phyloP scores from a whole-genome alignment of 306 rosid species.

The Elaeagnus macrophylla region DNA sequence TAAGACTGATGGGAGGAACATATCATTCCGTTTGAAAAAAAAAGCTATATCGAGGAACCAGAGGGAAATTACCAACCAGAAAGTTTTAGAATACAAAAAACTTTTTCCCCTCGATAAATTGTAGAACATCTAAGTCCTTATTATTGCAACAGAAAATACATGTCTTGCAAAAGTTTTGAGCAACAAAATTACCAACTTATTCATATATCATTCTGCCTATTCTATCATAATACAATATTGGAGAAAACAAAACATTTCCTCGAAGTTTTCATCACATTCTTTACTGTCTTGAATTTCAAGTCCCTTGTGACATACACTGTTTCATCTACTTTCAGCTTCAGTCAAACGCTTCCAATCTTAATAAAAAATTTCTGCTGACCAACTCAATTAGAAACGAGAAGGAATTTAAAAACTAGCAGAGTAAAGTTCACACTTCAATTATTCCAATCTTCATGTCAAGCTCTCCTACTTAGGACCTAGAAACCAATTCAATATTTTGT shows the following conservation, averaged over 20 bases:
- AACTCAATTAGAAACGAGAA: background rate
- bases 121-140: too few relatives aligned
- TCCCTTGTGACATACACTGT: too few relatives aligned
- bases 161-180: background rate
- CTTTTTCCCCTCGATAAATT: too few relatives aligned
- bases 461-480: background rate
- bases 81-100: too few relatives aligned
- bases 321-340: background rate
- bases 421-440: background rate
- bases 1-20: too few relatives aligned
- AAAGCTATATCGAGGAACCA: too few relatives aligned
- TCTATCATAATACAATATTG: too few relatives aligned
- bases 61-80: too few relatives aligned
- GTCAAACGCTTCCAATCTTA: background rate
- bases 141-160: background rate
- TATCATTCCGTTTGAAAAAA: too few relatives aligned
- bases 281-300: too few relatives aligned
- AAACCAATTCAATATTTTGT: background rate
- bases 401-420: background rate
- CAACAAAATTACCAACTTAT: background rate
- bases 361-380: background rate
- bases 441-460: background rate
- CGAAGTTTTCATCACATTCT: too few relatives aligned
- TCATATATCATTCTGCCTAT: background rate
- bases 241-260: too few relatives aligned